Conservation (phyloP, 441 rosid species). For the Pelargonium myrrhifolium region DNA sequence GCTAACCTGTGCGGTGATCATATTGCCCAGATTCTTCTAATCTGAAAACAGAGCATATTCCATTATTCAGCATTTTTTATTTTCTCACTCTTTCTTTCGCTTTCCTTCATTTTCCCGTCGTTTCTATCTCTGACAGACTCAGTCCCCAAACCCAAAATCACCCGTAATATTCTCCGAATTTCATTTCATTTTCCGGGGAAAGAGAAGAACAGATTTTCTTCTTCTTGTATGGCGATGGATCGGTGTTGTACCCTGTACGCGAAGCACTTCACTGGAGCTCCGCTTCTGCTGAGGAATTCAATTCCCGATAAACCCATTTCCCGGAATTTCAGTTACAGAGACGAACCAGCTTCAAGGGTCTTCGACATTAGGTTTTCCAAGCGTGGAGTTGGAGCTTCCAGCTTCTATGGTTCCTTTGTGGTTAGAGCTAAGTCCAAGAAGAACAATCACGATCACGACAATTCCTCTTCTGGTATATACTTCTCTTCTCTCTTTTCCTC, state of each 20-base stretch:
- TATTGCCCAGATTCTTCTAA: no score
- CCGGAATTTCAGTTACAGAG: constrained; percentile 22
- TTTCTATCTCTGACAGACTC: not conserved
- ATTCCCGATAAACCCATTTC: constrained; percentile 29
- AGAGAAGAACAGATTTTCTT: not conserved
- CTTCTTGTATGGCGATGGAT: constrained; percentile 36
- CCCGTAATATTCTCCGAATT: not conserved
- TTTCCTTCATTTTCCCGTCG: not conserved
- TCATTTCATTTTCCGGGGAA: constrained; percentile 1
- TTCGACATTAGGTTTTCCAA: constrained; percentile 40
- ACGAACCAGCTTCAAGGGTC: constrained; percentile 18
- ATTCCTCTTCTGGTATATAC: constrained; percentile 32
- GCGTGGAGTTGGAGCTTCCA: constrained; percentile 20
- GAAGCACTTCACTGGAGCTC: constrained; percentile 38
- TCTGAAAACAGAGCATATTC: no score
- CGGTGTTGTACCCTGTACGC: constrained; percentile 44
- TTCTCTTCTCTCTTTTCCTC: not conserved
- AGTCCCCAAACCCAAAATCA: not conserved
- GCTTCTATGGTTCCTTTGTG: constrained; percentile 30
- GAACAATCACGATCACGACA: constrained; percentile 34
- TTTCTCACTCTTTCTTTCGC: not conserved
- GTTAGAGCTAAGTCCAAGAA: constrained; percentile 66
- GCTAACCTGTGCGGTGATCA: no score
- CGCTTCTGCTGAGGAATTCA: constrained; percentile 28
- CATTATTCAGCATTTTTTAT: not conserved